Evolutionary conservation across 106 monocot species (phyloP), one percentile per base, ranked within the genome.

Genomic region (Dioscorea alata): DNA sequence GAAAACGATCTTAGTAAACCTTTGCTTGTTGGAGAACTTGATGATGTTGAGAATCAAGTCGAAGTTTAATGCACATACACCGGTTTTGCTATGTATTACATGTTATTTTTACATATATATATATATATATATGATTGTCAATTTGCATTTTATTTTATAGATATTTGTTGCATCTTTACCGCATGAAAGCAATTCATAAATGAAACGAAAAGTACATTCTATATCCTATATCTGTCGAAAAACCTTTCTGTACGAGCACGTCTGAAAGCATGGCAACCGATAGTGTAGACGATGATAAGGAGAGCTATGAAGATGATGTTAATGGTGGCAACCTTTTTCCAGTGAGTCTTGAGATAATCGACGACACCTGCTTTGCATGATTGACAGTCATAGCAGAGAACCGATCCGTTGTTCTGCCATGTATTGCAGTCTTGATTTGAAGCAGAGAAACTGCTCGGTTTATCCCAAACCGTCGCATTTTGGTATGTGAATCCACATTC

Each of bases 281-380:
- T 60, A 6, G 60, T 7, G 60, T 60, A 60, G 22, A 60, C 60
- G 4, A 60, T 23, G 2, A 60, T 24, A 23, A 60, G 60, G 9
- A 60, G 22, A 21, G 23, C 60, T 0, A 60, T 8, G 21, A 23
- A 60, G 23, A 60, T 22, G 60, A 60, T 60, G 60, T 60, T 60
- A 21, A 60, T 60, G 60, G 24, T 60, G 23, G 60, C 60, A 22
- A 60, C 23, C 60, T 60, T 60, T 21, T 60, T 60, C 60, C 60
- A 60, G 21, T 60, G 21, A 60, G 18, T 1, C 60, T 24, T 60
- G 4, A 60, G 60, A 21, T 60, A 23, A 0, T 17, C 60, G 4
- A 15, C 2, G 19, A 54, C 54, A 54, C 54, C 54, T 0, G 54
- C 54, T 14, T 54, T 54, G 13, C 54, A 60, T 12, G 60, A 60